Percentiles rank a stretch among this genome's conserved stretches.
These are phyloP conservation scores for Aspergillus pseudoterreus DNA, from an alignment of 2,329 filamentous ascomycete genomes.

Conservation along the genomic window DNA sequence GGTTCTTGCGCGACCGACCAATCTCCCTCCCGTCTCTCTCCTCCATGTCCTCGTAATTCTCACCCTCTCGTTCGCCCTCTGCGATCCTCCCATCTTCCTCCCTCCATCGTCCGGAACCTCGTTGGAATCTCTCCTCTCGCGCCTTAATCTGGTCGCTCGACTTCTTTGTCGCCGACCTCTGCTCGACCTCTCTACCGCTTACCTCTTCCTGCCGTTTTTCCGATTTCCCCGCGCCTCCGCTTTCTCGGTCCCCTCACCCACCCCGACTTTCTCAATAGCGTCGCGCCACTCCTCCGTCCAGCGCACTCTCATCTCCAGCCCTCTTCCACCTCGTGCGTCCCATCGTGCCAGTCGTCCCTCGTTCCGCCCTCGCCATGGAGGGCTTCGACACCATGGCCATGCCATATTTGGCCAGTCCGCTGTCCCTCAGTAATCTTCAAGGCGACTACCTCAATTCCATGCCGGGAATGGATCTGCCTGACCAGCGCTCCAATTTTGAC, in stretches of 20 bases:
- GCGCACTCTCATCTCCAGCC: background rate
- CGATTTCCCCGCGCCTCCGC: conserved; percentile 1
- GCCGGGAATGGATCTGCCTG: conserved; percentile 52
- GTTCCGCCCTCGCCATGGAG: conserved; percentile 41
- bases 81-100: background rate
- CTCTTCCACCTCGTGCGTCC: background rate
- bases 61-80: too few relatives aligned
- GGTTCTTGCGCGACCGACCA: background rate
- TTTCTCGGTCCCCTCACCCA: background rate
- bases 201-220: background rate
- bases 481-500: conserved; percentile 59
- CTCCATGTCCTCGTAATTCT: conserved; percentile 1
- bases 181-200: background rate
- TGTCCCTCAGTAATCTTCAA: conserved; percentile 53
- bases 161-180: background rate
- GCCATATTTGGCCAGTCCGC: conserved; percentile 59
- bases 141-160: background rate
- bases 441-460: conserved; percentile 48
- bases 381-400: conserved; percentile 60
- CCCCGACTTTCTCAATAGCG: background rate
- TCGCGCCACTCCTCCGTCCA: background rate
- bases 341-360: background rate
- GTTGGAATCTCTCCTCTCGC: too few relatives aligned
- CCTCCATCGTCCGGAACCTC: background rate
- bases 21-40: conserved; percentile 2